Base-by-base conservation (phyloP, 805 yeast genomes). In the Starmerella apis region DNA sequence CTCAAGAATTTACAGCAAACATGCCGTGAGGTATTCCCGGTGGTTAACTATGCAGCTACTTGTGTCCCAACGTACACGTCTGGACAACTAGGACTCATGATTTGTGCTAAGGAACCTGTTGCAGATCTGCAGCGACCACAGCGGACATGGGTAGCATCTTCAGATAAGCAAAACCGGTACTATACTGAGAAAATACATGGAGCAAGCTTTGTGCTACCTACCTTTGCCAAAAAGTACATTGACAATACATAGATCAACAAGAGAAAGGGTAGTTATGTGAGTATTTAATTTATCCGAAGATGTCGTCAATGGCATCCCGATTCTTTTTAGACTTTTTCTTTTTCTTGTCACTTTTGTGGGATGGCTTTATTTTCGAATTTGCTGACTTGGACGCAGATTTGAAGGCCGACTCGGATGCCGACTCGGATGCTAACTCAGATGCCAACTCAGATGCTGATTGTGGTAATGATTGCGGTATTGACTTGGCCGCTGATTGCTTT, bases 61-160 rank as follows among this genome's bases (percentile, higher is more conserved):
- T 78, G 92, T 64, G 86, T 88, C 59, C 98, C 98, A 64, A 88
- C 97, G 52, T 90, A 90, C 65, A 95, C 98, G 56, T 81, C 95
- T 18, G 98, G 98, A 57, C 94, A 87, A 67, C 83, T 90, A 63
- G 98, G 97, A n/a, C 86, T 92, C 71, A 86, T 90, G 95, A 88
- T 90, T 53, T 88, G 96, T 68, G 76, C 82, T 56, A 90, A 87
- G 72, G 83, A 84, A 63, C 65, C 76, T 14, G 59, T 67, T 23
- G 79, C 81, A 45, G 72, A 81, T 56, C 83, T 90, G 51, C 73
- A 69, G 61, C 72, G 68, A 57, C 96, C 97, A 44, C 57, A 77
- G 55, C 79, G 96, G 67, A 71, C 73, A 28, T 69, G 83, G 66
- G 65, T 78, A 47, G 76, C 71, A 41, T 81, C 75, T 52, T 76